These are phyloP conservation scores for Sequoia sempervirens DNA, from an alignment of 75 land plant genomes.

Conservation along the genomic window DNA sequence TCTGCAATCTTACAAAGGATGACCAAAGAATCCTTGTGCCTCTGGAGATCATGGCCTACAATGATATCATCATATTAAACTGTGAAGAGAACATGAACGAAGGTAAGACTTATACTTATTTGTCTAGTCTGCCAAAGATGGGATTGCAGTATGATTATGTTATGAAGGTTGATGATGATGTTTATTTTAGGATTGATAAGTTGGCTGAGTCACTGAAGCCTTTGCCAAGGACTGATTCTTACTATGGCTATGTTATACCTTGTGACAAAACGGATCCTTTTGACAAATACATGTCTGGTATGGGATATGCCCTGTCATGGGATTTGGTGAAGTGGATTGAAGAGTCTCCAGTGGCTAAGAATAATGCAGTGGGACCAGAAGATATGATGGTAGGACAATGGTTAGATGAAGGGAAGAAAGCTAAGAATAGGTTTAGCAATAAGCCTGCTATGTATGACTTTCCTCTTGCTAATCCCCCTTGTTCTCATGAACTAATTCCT, in stretches of 20 bases:
- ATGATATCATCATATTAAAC: conserved; percentile 49
- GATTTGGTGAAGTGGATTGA: too few species aligned
- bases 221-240: conserved; percentile 58
- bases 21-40: conserved; percentile 42
- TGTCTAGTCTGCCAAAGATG: conserved; percentile 49
- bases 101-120: conserved; percentile 36
- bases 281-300: conserved; percentile 67
- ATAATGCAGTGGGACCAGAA: conserved; percentile 47
- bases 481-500: too few species aligned
- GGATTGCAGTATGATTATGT: conserved; percentile 65
- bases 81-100: too few species aligned
- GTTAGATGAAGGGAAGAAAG: conserved; percentile 42
- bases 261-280: conserved; percentile 51
- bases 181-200: too few species aligned
- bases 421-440: too few species aligned
- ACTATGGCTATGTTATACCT: conserved; percentile 73
- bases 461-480: too few species aligned
- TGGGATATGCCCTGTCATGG: background rate
- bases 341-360: conserved; percentile 30
- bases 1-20: conserved; percentile 42
- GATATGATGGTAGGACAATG: conserved; percentile 55
- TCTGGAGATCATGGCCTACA: conserved; percentile 39
- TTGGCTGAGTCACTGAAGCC: too few species aligned
- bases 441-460: too few species aligned
- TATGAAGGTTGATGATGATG: conserved; percentile 54